Conservation (phyloP, 805 yeast species). For the Jamesozyma lodderae region DNA sequence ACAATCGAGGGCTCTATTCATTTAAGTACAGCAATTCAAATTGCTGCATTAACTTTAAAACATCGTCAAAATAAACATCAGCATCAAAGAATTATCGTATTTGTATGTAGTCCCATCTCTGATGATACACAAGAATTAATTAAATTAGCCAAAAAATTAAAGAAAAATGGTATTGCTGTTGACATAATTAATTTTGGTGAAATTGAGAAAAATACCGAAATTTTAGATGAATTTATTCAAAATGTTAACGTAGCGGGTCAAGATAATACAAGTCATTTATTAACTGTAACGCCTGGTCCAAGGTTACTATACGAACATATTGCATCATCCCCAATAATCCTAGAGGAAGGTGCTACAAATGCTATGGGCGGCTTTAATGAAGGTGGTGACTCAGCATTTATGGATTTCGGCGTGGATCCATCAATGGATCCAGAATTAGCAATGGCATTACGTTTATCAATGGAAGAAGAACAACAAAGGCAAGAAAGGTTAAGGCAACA, state of each 20-base stretch:
- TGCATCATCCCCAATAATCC: slow-evolving; percentile 66
- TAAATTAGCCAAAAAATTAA: slow-evolving; percentile 81
- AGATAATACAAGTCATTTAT: slow-evolving; percentile 70
- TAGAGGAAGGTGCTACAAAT: slow-evolving; percentile 44
- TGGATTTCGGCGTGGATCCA: slow-evolving; percentile 73
- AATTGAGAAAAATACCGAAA: slow-evolving; percentile 62
- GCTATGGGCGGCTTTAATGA: slow-evolving; percentile 35
- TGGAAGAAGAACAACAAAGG: slow-evolving; percentile 90
- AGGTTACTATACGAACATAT: slow-evolving; percentile 74
- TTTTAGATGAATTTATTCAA: slow-evolving; percentile 69
- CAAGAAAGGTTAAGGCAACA: slow-evolving; percentile 61
- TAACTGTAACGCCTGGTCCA: slow-evolving; percentile 84
- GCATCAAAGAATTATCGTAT: slow-evolving; percentile 79
- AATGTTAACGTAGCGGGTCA: slow-evolving; percentile 46
- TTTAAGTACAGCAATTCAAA: slow-evolving; percentile 78
- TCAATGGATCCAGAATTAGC: slow-evolving; percentile 96
- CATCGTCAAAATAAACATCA: slow-evolving; percentile 94
- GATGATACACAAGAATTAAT: slow-evolving; percentile 64
- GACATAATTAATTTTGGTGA: slow-evolving; percentile 93
- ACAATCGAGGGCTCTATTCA: slow-evolving; percentile 60
- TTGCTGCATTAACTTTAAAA: slow-evolving; percentile 86
- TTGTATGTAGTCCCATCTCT: slow-evolving; percentile 76
- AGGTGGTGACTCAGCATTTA: slow-evolving; percentile 43
- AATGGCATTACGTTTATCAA: slow-evolving; percentile 83
- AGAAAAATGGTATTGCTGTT: slow-evolving; percentile 83